Base-by-base conservation (phyloP, 2,329 filamentous ascomycete genomes). In the Blastomyces silverae region DNA sequence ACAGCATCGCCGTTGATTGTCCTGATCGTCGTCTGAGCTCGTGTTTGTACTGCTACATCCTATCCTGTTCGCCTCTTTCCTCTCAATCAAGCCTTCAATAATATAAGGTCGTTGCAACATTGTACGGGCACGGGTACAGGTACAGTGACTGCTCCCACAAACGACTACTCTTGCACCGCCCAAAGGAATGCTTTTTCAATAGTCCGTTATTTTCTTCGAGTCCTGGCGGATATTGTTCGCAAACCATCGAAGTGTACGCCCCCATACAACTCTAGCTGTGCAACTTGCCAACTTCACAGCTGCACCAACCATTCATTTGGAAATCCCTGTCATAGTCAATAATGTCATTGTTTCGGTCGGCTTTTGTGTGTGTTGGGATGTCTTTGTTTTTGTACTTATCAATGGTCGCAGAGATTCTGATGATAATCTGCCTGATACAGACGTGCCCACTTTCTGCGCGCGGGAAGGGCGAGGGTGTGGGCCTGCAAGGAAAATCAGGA, bases 301-400 rank as follows among this genome's bases (percentile, higher is more conserved):
- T 48, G 22, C 3, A n/a, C 53, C 31, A 56, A 39, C 37, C 37
- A 39, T 39, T 39, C 10, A 39, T 39, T 28, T 28, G 11, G 50
- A 28, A 25, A 20, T 37, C 31, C 53, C 53, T 28, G 15, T 37
- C 53, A 31, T n/a, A 4, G 44, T 61, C 42, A 61, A 37, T 61
- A 61, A 61, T 61, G 58, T 61, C 39, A 61, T 50, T 61, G 58
- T 61, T 31, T 61, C 25, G 42, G 7, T 20, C 34, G 44, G 39
- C 28, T 48, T 48, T n/a, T n/a, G n/a, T n/a, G n/a, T 59, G 55
- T 34, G 34, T n/a, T 39, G 6, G 55, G 20, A 48, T 48, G 20
- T 48, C 46, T 22, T 37, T 42, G 37, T 46, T 46, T 28, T 3
- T 20, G 46, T 28, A 17, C 13, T 17, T 2, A 10, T 5, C n/a